Conservation (phyloP, 208 protist genomes). For the Crithidia bombi region DNA sequence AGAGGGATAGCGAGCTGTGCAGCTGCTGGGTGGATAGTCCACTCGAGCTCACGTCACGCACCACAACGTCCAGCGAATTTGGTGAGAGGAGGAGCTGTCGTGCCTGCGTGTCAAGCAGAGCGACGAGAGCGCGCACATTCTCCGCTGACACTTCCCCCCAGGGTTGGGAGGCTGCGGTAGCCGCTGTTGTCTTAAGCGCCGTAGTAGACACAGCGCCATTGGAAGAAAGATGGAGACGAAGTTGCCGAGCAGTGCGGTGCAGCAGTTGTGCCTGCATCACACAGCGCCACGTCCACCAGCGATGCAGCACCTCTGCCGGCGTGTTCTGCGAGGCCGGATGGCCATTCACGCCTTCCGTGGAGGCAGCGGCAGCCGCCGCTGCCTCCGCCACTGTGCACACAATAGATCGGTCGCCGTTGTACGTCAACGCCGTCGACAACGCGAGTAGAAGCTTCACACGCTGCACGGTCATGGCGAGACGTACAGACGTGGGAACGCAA, state of each 20-base stretch:
- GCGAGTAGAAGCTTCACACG: slow-evolving; percentile 32
- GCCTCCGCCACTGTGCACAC: slow-evolving; percentile 12
- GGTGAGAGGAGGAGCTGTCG: slow-evolving; percentile 14
- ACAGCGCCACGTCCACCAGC: slow-evolving; percentile 31
- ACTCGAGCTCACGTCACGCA: not conserved
- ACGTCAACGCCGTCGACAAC: slow-evolving; percentile 6
- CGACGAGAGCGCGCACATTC: not conserved
- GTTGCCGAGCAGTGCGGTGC: slow-evolving; percentile 13
- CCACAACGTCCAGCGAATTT: not conserved
- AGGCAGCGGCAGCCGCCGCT: not conserved
- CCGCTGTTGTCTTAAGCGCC: not conserved
- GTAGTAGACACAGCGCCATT: not conserved
- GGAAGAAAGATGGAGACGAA: not conserved
- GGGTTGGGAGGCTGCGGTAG: not conserved
- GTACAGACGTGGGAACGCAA: slow-evolving; percentile 17
- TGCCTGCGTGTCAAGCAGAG: slow-evolving; percentile 5
- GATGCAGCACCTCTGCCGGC: slow-evolving; percentile 1
- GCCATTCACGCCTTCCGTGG: no score
- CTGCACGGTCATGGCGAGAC: slow-evolving; percentile 33
- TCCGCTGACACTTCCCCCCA: not conserved
- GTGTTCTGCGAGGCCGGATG: no score
- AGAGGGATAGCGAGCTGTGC: not conserved
- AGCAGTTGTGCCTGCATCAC: slow-evolving; percentile 24
- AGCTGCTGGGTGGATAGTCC: not conserved
- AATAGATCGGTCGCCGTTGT: slow-evolving; percentile 22